phyloP scores from a whole-genome alignment of 1,139 yeast species.

The Scheffersomyces segobiensis region DNA sequence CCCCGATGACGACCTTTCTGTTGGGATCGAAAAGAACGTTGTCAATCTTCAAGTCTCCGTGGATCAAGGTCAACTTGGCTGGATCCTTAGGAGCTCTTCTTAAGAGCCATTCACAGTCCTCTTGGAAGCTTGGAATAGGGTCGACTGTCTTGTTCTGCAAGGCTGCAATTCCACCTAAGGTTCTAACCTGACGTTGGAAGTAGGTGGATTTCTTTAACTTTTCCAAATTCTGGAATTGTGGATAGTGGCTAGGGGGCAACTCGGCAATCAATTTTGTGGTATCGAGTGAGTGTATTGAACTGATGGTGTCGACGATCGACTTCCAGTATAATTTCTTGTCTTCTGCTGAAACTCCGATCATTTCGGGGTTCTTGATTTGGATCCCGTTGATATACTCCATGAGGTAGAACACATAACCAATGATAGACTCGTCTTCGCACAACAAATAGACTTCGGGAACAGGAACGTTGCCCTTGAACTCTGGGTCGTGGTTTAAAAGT shows the following conservation, averaged over 20 bases:
- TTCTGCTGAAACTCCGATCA: constrained; percentile 38
- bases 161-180: constrained; percentile 48
- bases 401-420: constrained; percentile 55
- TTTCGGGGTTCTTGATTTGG: constrained; percentile 56
- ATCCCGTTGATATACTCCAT: constrained; percentile 65
- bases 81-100: constrained; percentile 51
- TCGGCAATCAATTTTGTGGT: constrained; percentile 42
- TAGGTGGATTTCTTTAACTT: constrained; percentile 33
- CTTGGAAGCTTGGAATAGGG: constrained; percentile 51
- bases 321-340: constrained; percentile 42
- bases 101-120: constrained; percentile 44
- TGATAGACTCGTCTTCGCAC: constrained; percentile 52
- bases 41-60: constrained; percentile 71
- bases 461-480: constrained; percentile 37
- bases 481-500: constrained; percentile 24
- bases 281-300: constrained; percentile 55
- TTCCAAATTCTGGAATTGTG: constrained; percentile 38
- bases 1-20: constrained; percentile 52
- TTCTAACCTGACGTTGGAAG: constrained; percentile 56
- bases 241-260: constrained; percentile 50
- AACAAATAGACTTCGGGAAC: constrained; percentile 48
- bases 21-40: constrained; percentile 57
- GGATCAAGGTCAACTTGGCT: constrained; percentile 49
- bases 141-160: constrained; percentile 55
- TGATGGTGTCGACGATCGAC: constrained; percentile 51